Percentiles rank a stretch among this genome's conserved stretches.
These are phyloP conservation scores for Arabidopsis hybrid DNA, from an alignment of 441 rosid species.

Conservation along the genomic window DNA sequence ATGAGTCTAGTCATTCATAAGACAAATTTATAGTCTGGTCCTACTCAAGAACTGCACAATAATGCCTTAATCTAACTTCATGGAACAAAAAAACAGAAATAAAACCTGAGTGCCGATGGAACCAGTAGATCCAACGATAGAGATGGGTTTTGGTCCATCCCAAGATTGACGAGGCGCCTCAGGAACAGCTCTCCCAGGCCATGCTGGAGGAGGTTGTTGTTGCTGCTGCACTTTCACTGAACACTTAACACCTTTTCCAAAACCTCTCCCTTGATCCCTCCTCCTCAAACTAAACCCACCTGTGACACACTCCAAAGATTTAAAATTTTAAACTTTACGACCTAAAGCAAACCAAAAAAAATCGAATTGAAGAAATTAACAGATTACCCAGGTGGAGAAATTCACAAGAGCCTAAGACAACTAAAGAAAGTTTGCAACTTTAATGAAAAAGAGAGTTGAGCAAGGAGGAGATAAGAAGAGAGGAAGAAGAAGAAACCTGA, in stretches of 20 bases:
- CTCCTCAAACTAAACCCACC: conserved; percentile 66
- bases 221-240: conserved; percentile 55
- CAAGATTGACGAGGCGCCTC: conserved; percentile 69
- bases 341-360: not conserved
- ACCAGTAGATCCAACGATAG: conserved; percentile 93
- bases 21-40: not conserved
- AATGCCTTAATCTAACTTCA: not conserved
- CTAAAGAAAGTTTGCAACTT: conserved; percentile 9
- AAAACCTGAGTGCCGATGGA: conserved; percentile 95
- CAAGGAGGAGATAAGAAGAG: not conserved
- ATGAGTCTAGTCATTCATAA: not conserved
- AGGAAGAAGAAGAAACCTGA: conserved; percentile 52
- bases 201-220: conserved; percentile 67
- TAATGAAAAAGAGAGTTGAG: not conserved
- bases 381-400: conserved; percentile 18
- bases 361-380: not conserved
- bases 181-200: conserved; percentile 88
- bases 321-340: not conserved
- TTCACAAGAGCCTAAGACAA: not conserved
- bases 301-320: conserved; percentile 37
- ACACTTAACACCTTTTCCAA: conserved; percentile 66
- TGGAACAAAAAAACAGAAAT: not conserved
- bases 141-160: conserved; percentile 92
- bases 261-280: conserved; percentile 50
- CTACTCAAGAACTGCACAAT: conserved; percentile 18